Conservation (phyloP, 139 green algal genomes). For the Tetratostichococcus sp. region DNA sequence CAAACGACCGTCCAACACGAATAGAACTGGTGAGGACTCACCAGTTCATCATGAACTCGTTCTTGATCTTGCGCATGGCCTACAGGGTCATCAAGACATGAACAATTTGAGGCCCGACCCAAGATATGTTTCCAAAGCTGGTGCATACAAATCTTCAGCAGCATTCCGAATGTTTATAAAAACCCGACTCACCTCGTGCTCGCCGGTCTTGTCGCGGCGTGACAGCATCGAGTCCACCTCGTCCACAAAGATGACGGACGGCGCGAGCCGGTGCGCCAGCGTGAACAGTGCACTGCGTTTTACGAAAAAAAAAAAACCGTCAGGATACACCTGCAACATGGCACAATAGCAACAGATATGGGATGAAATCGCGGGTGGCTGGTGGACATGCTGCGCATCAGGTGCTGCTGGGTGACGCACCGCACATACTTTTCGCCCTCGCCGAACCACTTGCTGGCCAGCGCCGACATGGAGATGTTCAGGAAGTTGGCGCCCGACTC, state of each 20-base stretch:
- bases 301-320: too few species aligned
- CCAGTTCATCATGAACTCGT: slow-evolving; percentile 69
- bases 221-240: slow-evolving; percentile 54
- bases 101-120: neutral
- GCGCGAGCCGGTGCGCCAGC: slow-evolving; percentile 60
- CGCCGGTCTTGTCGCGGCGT: slow-evolving; percentile 29
- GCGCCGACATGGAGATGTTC: slow-evolving; percentile 58
- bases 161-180: too few species aligned
- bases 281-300: slow-evolving; percentile 48
- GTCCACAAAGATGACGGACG: slow-evolving; percentile 64
- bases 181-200: slow-evolving; percentile 43
- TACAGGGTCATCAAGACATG: neutral
- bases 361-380: too few species aligned
- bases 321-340: too few species aligned
- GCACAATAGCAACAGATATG: too few species aligned
- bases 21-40: too few species aligned
- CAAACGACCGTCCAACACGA: too few species aligned
- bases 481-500: slow-evolving; percentile 58
- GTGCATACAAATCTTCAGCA: too few species aligned
- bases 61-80: slow-evolving; percentile 73
- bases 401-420: too few species aligned
- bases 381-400: too few species aligned
- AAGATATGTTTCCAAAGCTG: too few species aligned
- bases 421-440: slow-evolving; percentile 47
- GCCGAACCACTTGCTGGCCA: slow-evolving; percentile 53